Percentiles rank a stretch among this genome's conserved stretches.
Conservation (phyloP, 768 basidiomycete genomes). For the Boletus vermiculosoides region DNA sequence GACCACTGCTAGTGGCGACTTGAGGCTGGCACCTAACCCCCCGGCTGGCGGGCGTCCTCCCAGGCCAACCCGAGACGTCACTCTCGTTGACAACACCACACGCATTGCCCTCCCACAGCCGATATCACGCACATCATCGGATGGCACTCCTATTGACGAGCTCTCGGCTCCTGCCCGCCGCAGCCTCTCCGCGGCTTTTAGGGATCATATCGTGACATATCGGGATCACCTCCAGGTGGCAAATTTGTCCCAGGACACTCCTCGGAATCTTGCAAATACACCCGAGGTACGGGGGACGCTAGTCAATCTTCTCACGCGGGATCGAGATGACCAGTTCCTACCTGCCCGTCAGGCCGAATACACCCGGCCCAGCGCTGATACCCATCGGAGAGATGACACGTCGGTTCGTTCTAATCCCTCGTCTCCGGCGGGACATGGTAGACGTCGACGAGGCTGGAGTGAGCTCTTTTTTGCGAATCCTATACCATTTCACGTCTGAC, state of each 20-base stretch:
- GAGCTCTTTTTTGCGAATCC: conserved; percentile 8
- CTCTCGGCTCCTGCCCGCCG: conserved; percentile 13
- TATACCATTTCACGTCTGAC: conserved; percentile 6
- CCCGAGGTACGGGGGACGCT: conserved; percentile 26
- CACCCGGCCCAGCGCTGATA: conserved; percentile 1
- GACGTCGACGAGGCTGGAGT: conserved; percentile 37
- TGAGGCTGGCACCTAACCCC: conserved; percentile 4
- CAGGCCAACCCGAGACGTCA: conserved; percentile 17
- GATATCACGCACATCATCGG: conserved; percentile 27
- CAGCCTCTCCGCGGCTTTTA: conserved; percentile 21
- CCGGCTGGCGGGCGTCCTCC: conserved; percentile 14
- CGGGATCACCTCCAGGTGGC: conserved; percentile 13
- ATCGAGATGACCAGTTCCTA: conserved; percentile 20
- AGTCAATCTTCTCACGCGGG: conserved; percentile 24
- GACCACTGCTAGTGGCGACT: background rate
- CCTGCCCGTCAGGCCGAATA: conserved; percentile 10
- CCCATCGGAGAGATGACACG: conserved; percentile 9
- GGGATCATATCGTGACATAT: conserved; percentile 19
- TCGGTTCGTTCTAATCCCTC: conserved; percentile 9
- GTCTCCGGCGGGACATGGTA: conserved; percentile 18
- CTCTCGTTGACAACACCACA: conserved; percentile 19
- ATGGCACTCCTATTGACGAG: conserved; percentile 22
- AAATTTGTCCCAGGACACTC: conserved; percentile 12
- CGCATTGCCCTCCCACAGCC: conserved; percentile 20
- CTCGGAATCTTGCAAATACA: conserved; percentile 21